A percentile compares a stretch with the other conserved stretches of the same genome.
phyloP scores from a whole-genome alignment of 73 alveolate genomes.

The Uronychia setigera region DNA sequence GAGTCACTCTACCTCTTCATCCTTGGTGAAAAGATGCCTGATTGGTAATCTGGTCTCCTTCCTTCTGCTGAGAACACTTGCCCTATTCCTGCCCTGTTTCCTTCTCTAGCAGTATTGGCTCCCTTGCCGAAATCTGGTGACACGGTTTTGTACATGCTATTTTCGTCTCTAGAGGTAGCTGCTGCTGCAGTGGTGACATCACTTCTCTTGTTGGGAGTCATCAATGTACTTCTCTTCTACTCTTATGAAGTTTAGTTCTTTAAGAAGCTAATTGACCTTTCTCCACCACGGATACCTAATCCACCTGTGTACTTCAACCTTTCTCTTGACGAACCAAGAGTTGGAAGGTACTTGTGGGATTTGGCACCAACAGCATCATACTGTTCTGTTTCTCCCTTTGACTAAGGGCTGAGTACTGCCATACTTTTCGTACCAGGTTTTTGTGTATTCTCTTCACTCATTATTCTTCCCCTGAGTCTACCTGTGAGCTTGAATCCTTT shows the following conservation, averaged over 20 bases:
- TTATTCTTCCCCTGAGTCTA: background rate
- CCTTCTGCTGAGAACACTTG: too few species aligned
- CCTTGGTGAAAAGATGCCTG: too few species aligned
- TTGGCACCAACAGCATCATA: background rate
- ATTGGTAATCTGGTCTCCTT: too few species aligned
- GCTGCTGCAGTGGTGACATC: too few species aligned
- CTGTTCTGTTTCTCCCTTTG: background rate
- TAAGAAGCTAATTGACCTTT: background rate
- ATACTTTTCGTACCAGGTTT: background rate
- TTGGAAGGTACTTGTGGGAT: background rate
- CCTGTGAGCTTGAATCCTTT: conserved; percentile 5
- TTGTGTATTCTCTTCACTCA: background rate
- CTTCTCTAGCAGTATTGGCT: too few species aligned
- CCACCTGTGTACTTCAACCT: background rate
- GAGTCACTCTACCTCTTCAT: too few species aligned
- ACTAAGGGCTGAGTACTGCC: background rate
- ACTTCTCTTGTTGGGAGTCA: background rate
- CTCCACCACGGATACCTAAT: background rate
- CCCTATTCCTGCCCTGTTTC: too few species aligned
- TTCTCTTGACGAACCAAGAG: background rate
- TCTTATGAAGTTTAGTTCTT: background rate
- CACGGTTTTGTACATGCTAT: too few species aligned
- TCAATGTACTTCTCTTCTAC: background rate
- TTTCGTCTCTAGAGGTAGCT: too few species aligned
- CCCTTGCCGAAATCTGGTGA: too few species aligned